A percentile compares a stretch with the other conserved stretches of the same genome.
Evolutionary conservation across 2,329 filamentous ascomycete genomes (phyloP).

Genomic region (Ophiostoma novo-ulmi): DNA sequence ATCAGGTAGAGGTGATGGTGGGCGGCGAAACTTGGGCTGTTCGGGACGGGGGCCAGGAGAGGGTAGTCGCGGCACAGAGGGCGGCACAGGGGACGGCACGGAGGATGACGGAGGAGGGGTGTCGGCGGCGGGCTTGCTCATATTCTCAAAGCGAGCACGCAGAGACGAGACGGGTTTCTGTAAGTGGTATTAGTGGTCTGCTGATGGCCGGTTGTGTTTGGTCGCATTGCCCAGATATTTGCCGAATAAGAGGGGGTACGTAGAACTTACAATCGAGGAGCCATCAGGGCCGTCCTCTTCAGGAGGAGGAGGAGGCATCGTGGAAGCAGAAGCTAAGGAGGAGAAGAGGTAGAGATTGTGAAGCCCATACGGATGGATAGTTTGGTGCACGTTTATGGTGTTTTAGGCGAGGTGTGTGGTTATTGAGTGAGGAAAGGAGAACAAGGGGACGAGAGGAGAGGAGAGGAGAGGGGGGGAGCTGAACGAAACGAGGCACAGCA

Average conservation of each 20-base stretch:
- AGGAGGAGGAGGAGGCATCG: conserved; percentile 44
- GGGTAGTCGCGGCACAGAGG: conserved; percentile 23
- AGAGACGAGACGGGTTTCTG: conserved; percentile 79
- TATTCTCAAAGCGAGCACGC: conserved; percentile 74
- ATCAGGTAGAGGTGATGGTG: conserved; percentile 28
- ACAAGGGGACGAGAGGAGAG: not conserved
- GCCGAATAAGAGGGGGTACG: not conserved
- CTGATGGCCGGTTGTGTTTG: not conserved
- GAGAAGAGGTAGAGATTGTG: not conserved
- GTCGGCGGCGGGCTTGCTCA: conserved; percentile 49
- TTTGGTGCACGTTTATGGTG: not conserved
- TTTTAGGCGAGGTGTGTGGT: not conserved
- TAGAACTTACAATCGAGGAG: conserved; percentile 62
- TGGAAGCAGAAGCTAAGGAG: conserved; percentile 28
- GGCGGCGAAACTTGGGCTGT: conserved; percentile 40
- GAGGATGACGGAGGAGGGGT: conserved; percentile 1
- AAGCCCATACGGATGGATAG: conserved; percentile 5
- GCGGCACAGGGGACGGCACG: conserved; percentile 22
- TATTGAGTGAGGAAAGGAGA: not conserved
- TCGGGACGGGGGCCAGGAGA: conserved; percentile 24
- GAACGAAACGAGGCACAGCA: conserved; percentile 2
- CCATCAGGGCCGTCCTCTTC: conserved; percentile 62
- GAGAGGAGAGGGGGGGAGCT: not conserved
- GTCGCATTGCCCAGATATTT: not conserved
- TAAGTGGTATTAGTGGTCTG: not conserved